Percentiles rank a stretch among this genome's conserved stretches.
Conservation (phyloP, 129 eudicot genomes). For the Artemisia annua region DNA sequence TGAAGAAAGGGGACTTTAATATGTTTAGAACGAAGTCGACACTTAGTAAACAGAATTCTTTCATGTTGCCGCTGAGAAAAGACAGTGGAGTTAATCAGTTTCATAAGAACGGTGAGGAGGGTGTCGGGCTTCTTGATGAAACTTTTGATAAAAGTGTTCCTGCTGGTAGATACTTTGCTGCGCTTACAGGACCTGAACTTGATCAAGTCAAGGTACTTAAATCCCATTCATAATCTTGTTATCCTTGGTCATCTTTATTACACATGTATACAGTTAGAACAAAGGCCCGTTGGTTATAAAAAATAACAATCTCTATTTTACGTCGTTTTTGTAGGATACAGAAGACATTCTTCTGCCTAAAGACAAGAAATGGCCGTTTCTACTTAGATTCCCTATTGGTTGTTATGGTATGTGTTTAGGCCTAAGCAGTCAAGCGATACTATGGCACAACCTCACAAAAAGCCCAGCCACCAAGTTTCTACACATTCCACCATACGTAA, state of each 20-base stretch:
- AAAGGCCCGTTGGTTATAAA: no score
- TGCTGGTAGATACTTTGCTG: slow-evolving; percentile 98
- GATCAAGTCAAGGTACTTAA: slow-evolving; percentile 92
- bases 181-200: slow-evolving; percentile 90
- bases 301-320: neutral
- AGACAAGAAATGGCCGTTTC: slow-evolving; percentile 88
- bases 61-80: slow-evolving; percentile 57
- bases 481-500: slow-evolving; percentile 61
- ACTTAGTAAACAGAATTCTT: slow-evolving; percentile 63
- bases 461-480: slow-evolving; percentile 81
- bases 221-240: no score
- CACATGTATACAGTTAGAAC: no score
- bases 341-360: slow-evolving; percentile 93
- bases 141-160: slow-evolving; percentile 75
- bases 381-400: slow-evolving; percentile 84
- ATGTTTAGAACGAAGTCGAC: slow-evolving; percentile 78
- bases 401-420: slow-evolving; percentile 96
- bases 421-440: slow-evolving; percentile 90
- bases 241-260: no score
- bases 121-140: slow-evolving; percentile 45
- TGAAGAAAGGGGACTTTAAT: slow-evolving; percentile 55
- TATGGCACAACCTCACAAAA: slow-evolving; percentile 61
- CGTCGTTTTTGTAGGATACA: slow-evolving; percentile 50
- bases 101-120: slow-evolving; percentile 35
- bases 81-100: slow-evolving; percentile 48